Evolutionary conservation across 345 rosid species (phyloP).

Genomic region (Turnera subulata): DNA sequence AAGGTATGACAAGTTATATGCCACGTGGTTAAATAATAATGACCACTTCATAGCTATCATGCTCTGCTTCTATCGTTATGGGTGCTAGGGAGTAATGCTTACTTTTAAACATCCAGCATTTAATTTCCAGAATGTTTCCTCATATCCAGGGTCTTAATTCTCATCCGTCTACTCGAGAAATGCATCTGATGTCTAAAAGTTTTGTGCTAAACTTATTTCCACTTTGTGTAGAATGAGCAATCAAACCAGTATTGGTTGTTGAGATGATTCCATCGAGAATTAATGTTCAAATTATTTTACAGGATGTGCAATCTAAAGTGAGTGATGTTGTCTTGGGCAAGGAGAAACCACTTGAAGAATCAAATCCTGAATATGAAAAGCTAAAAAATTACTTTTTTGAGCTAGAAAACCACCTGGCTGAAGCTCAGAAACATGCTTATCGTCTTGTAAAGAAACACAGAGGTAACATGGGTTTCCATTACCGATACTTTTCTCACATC

Average conservation of each 20-base stretch:
- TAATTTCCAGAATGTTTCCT: not conserved
- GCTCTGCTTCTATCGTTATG: not conserved
- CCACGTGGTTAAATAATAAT: not conserved
- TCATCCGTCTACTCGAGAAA: not conserved
- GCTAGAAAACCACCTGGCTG: constrained; percentile 94
- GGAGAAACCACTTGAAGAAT: constrained; percentile 98
- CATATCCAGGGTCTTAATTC: not conserved
- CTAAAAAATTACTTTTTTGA: constrained; percentile 83
- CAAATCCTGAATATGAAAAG: constrained; percentile 88
- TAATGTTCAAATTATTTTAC: constrained; percentile 18
- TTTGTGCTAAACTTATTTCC: too few relatives aligned
- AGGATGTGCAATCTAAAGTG: constrained; percentile 93
- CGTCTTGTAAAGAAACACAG: constrained; percentile 96
- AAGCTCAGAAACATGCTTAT: constrained; percentile 95
- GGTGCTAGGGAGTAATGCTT: not conserved
- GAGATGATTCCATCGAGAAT: constrained; percentile 5
- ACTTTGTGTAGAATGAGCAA: not conserved
- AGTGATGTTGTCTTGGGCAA: constrained; percentile 96
- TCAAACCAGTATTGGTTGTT: not conserved
- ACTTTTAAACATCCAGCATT: too few relatives aligned
- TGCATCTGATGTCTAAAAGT: too few relatives aligned
- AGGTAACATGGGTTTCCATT: constrained; percentile 40
- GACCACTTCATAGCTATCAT: not conserved
- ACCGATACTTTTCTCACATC: not conserved
- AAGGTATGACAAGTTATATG: constrained; percentile 49